phyloP scores from a whole-genome alignment of 2,329 filamentous ascomycete species.

The Pyrenochaeta sp. region DNA sequence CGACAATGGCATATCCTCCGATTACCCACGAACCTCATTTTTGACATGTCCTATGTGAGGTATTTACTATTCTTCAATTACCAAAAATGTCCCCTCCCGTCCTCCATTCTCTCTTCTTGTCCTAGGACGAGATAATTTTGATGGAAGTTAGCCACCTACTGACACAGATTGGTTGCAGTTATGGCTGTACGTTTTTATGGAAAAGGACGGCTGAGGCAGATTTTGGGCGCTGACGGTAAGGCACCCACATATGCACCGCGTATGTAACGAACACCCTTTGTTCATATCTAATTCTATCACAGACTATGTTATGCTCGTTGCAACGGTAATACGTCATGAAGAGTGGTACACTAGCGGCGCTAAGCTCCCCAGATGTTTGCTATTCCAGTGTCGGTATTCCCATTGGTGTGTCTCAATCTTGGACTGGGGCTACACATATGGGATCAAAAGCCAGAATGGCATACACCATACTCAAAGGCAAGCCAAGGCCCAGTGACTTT shows the following conservation, averaged over 20 bases:
- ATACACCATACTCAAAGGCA: conserved; percentile 30
- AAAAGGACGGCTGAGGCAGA: conserved; percentile 27
- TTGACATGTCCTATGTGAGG: background rate
- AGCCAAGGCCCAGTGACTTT: background rate
- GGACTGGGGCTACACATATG: conserved; percentile 37
- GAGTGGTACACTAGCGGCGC: background rate
- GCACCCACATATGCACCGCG: no score
- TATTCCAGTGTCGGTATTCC: conserved; percentile 27
- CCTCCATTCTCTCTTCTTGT: background rate
- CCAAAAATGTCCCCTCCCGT: background rate
- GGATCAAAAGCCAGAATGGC: conserved; percentile 38
- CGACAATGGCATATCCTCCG: background rate
- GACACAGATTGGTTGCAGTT: conserved; percentile 3
- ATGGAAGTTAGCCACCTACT: background rate
- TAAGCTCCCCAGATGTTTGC: conserved; percentile 18
- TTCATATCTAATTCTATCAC: no score
- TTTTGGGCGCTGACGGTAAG: conserved; percentile 27
- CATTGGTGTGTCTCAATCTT: conserved; percentile 26
- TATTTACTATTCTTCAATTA: background rate
- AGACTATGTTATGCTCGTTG: conserved; percentile 34
- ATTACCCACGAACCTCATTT: no score
- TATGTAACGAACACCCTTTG: no score
- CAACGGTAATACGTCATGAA: conserved; percentile 21
- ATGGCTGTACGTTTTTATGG: conserved; percentile 30
- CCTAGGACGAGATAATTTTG: no score